A percentile compares a stretch with the other conserved stretches of the same genome.
Evolutionary conservation across 371 early-diverging fungal species (phyloP).

Genomic region (Actinomortierella wolfii): DNA sequence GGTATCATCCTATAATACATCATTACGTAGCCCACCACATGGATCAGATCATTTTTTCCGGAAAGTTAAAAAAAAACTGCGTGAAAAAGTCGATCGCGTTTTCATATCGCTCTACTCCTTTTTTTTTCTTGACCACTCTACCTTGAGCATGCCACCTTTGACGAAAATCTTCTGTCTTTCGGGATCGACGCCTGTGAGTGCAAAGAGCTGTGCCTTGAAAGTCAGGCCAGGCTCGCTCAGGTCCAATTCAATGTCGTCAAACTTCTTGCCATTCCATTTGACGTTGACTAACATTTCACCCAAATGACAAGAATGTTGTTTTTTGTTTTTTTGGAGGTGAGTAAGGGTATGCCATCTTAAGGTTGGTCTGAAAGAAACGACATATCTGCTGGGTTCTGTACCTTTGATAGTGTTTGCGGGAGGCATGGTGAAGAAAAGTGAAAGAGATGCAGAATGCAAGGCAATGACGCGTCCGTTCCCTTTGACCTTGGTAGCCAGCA

Average conservation of each 20-base stretch:
- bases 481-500: not conserved
- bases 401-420: slow-evolving; percentile 46
- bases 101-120: too few relatives aligned
- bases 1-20: slow-evolving; percentile 67
- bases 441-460: slow-evolving; percentile 2
- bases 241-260: slow-evolving; percentile 81
- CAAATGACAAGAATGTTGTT: not conserved
- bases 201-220: slow-evolving; percentile 91
- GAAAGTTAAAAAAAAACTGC: too few relatives aligned
- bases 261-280: slow-evolving; percentile 93
- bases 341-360: not conserved
- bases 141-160: slow-evolving; percentile 95
- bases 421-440: slow-evolving; percentile 17
- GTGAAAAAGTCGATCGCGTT: too few relatives aligned
- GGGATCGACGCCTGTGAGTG: slow-evolving; percentile 92
- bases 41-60: too few relatives aligned
- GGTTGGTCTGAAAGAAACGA: not conserved
- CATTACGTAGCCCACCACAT: too few relatives aligned
- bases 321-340: not conserved
- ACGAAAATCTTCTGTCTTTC: slow-evolving; percentile 93
- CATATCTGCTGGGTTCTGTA: too few relatives aligned
- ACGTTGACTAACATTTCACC: slow-evolving; percentile 70
- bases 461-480: not conserved
- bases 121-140: too few relatives aligned
- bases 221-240: slow-evolving; percentile 75